Base-by-base conservation (phyloP, 1,284 basidiomycete genomes). In the Meripilus lineatus region DNA sequence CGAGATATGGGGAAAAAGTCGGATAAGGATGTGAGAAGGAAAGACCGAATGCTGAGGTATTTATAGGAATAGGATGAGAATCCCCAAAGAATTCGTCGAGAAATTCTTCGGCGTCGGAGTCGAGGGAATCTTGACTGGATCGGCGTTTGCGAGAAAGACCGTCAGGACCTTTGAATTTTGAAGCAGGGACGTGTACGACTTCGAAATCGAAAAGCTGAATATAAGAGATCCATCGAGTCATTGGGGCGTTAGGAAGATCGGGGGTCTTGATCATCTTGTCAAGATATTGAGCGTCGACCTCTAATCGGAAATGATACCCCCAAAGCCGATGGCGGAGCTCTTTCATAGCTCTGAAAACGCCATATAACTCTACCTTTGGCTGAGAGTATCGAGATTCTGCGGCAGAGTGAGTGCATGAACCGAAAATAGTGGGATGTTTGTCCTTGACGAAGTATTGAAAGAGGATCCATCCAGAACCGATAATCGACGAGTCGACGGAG, bases 301-400 rank as follows among this genome's bases (percentile, higher is more conserved):
- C 62, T 0, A 70, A 39, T 1, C 48, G 23, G 46, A 70, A 64
- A 32, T 57, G 53, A 1, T 63, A 42, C 8, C 63, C 64, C 54
- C 58, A 63, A 4, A 69, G 38, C 0, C 55, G 40, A 46, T 63
- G 54, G 0, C 58, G 48, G 1, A 61, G 42, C 6, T 58, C 58
- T 26, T 65, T 65, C 22, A 68, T 26, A 0, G 65, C 62, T 1
- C 57, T 30, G 38, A 62, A 67, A 0, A 69, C 47, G 1, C 66
- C 65, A 42, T 63, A 68, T 0, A 70, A 47, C 44, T 70, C 66
- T 0, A 61, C 47, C 48, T 70, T 68, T 0, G 66, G 63, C 44
- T 69, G 66, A 0, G 63, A 64, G 38, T 69, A 70, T 3, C 57
- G 52, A 1, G 51, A 54, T 40, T 70, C 62, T 0, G 51, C 50